Evolutionary conservation across 495 filamentous ascomycete species (phyloP).

Genomic region (Talaromyces wortmannii): DNA sequence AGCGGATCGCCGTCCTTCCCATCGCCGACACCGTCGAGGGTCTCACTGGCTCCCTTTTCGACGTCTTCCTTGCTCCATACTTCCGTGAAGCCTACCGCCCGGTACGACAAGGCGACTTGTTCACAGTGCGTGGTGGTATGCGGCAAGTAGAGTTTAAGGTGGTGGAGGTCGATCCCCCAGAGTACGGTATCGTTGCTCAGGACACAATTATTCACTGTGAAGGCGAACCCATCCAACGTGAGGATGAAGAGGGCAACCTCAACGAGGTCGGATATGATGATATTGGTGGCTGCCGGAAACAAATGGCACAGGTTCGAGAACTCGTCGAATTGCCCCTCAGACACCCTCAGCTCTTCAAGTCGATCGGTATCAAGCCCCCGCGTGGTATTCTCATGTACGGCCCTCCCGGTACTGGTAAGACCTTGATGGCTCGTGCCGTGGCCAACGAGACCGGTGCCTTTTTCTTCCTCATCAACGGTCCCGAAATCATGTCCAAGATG

Average conservation of each 20-base stretch:
- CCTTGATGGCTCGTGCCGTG: conserved; percentile 96
- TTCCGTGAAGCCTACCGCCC: conserved; percentile 98
- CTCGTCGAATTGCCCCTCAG: conserved; percentile 94
- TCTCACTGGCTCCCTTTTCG: conserved; percentile 93
- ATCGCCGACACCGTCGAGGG: conserved; percentile 98
- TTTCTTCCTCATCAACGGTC: conserved; percentile 98
- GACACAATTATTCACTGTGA: conserved; percentile 99
- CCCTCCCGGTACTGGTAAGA: conserved; percentile 99
- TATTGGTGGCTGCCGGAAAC: conserved; percentile 98
- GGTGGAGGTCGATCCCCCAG: conserved; percentile 94
- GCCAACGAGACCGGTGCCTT: conserved; percentile 99
- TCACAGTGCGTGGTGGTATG: conserved; percentile 96
- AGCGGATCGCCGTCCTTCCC: conserved; percentile 96
- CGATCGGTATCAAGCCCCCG: conserved; percentile 98
- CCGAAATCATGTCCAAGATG: conserved; percentile 98
- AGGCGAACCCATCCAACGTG: conserved; percentile 95
- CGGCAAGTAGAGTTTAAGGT: conserved; percentile 99
- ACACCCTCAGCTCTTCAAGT: conserved; percentile 98
- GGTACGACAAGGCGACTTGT: conserved; percentile 91
- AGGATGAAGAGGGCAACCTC: conserved; percentile 97
- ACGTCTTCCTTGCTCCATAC: conserved; percentile 98
- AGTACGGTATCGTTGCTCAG: conserved; percentile 97
- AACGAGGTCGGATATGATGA: conserved; percentile 99
- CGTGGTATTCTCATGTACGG: conserved; percentile 99
- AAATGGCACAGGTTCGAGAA: conserved; percentile 99